Percentiles rank a stretch among this genome's conserved stretches.
These are phyloP conservation scores for Colletotrichum aenigma DNA, from an alignment of 2,329 filamentous ascomycete species.

Conservation along the genomic window DNA sequence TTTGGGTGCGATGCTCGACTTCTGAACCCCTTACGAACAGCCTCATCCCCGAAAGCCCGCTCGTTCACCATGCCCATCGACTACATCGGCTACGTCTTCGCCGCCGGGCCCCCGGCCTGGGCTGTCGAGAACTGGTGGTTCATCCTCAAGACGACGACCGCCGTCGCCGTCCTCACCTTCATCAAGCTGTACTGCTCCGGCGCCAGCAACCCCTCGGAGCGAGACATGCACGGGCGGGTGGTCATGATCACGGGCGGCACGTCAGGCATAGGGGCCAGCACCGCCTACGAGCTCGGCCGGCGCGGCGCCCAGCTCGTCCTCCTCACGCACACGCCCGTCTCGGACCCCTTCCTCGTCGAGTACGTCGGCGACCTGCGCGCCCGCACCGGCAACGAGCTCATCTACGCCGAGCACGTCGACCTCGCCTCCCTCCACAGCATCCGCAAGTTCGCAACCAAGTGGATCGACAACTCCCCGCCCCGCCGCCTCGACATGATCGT, in stretches of 20 bases:
- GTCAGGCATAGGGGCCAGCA: slow-evolving; percentile 84
- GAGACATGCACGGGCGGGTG: slow-evolving; percentile 91
- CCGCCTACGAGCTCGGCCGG: slow-evolving; percentile 74
- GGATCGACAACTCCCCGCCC: slow-evolving; percentile 94
- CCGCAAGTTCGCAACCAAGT: slow-evolving; percentile 91
- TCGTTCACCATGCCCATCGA: slow-evolving; percentile 54
- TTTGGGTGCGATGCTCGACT: neutral
- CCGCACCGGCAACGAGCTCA: slow-evolving; percentile 79
- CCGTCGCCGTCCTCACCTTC: slow-evolving; percentile 43
- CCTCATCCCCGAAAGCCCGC: slow-evolving; percentile 14
- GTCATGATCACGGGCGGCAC: slow-evolving; percentile 94
- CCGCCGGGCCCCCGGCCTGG: slow-evolving; percentile 55
- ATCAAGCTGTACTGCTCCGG: slow-evolving; percentile 81
- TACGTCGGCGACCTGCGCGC: slow-evolving; percentile 88
- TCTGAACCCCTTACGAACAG: neutral
- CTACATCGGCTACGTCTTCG: slow-evolving; percentile 49
- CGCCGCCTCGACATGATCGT: slow-evolving; percentile 89
- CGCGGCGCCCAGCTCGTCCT: slow-evolving; percentile 91
- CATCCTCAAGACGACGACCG: slow-evolving; percentile 41
- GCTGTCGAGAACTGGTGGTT: slow-evolving; percentile 48
- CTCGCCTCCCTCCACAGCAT: slow-evolving; percentile 88
- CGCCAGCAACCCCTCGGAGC: slow-evolving; percentile 73
- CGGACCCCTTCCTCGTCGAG: slow-evolving; percentile 88
- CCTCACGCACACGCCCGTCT: slow-evolving; percentile 80
- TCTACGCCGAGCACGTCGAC: slow-evolving; percentile 96